Evolutionary conservation across 2,329 filamentous ascomycete genomes (phyloP), one percentile per base, ranked within the genome.

Genomic region (Rutstroemia sp.): DNA sequence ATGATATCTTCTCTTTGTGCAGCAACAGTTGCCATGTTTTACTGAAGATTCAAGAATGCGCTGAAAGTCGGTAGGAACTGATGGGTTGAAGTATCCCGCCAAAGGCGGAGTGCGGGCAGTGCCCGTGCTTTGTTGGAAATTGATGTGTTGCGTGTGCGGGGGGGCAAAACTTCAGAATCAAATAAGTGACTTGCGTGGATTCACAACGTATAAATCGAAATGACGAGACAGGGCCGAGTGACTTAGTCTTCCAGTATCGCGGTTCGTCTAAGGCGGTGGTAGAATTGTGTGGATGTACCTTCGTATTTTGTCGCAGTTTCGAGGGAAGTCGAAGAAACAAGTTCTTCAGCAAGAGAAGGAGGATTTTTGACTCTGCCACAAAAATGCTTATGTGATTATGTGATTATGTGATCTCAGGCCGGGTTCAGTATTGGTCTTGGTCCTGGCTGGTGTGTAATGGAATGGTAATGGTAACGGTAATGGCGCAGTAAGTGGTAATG

Each of bases 11-110:
- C 65, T 60, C 62, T 55, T 23, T 62, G 61, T 30, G 59, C 51
- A 49, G 56, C 63, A 54, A 67, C 61, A 8, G 65, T 65, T 18
- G 65, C 62, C 68, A 70, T 70, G 54, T 46, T 64, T 49, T 49
- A 42, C 39, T 39, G n/a, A 50, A 38, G 54, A 47, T 45, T 21
- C 34, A 44, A 27, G 48, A 21, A 44, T 19, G 56, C 27, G 52
- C 50, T 53, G 51, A 52, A 59, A 37, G 19, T 51, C 25, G 25
- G 38, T 56, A 30, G 52, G 30, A 54, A 58, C 3, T 25, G 42
- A 45, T 52, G 51, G 48, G 34, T 52, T 52, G 34, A 45, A 53
- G 55, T 41, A 41, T 42, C 56, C 62, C 59, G 60, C 60, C 58
- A 49, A 50, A 56, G 61, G 53, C 60, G 59, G 61, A 62, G 62